Evolutionary conservation across 2,329 filamentous ascomycete species (phyloP).

Genomic region (Stachybotrys elegans): DNA sequence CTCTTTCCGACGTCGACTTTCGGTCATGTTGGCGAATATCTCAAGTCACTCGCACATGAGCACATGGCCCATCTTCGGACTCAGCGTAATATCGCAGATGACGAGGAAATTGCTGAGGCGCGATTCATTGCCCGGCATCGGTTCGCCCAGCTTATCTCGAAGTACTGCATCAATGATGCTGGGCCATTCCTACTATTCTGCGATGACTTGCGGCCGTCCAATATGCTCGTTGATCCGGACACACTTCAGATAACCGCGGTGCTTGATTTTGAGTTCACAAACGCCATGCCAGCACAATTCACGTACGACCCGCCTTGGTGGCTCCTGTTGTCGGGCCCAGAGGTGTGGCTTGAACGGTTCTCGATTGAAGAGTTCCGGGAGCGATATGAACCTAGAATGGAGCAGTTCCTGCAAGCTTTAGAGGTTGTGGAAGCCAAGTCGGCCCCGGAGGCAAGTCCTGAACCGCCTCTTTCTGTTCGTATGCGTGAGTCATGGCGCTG

Average conservation of each 20-base stretch:
- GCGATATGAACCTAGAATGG: conserved; percentile 24
- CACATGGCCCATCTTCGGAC: conserved; percentile 20
- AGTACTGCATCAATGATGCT: conserved; percentile 21
- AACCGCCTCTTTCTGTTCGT: conserved; percentile 12
- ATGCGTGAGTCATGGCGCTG: conserved; percentile 30
- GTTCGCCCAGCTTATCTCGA: conserved; percentile 24
- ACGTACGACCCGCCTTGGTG: conserved; percentile 33
- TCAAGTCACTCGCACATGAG: conserved; percentile 19
- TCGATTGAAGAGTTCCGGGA: conserved; percentile 15
- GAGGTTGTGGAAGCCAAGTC: conserved; percentile 19
- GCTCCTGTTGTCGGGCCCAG: conserved; percentile 24
- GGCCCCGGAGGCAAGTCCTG: neutral
- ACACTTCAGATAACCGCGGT: conserved; percentile 30
- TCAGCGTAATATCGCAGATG: conserved; percentile 24
- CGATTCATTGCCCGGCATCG: conserved; percentile 27
- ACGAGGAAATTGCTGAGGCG: conserved; percentile 18
- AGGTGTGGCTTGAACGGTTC: conserved; percentile 15
- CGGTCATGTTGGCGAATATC: conserved; percentile 23
- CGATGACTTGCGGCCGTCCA: conserved; percentile 30
- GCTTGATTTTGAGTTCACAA: conserved; percentile 35
- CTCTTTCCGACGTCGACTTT: conserved; percentile 24
- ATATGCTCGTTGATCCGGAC: conserved; percentile 31
- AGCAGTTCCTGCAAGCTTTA: conserved; percentile 30
- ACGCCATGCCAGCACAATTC: conserved; percentile 33
- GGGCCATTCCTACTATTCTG: conserved; percentile 33